These are phyloP conservation scores for Moniliophthora roreri DNA, from an alignment of 1,284 basidiomycete species.

Conservation along the genomic window DNA sequence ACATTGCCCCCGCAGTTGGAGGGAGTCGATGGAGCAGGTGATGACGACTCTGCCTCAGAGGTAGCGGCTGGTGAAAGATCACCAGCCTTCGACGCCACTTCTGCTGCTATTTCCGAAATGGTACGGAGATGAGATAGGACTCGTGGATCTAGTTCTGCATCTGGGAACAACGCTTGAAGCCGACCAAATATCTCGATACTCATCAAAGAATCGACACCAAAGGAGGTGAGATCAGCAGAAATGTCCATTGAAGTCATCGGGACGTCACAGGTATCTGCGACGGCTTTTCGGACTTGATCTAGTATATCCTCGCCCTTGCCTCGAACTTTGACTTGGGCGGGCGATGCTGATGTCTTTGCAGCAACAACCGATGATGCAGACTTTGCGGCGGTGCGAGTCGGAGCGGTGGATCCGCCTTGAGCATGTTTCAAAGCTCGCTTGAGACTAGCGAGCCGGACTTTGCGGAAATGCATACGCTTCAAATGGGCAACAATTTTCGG, in stretches of 20 bases:
- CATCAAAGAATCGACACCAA: conserved; percentile 60
- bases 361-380: background rate
- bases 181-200: conserved; percentile 47
- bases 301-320: background rate
- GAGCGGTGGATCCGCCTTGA: background rate
- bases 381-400: background rate
- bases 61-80: background rate
- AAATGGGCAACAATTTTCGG: conserved; percentile 50
- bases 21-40: background rate
- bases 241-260: conserved; percentile 26
- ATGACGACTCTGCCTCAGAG: background rate
- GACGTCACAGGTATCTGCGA: conserved; percentile 46
- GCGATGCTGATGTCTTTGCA: background rate
- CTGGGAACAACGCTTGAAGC: conserved; percentile 35
- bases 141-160: conserved; percentile 29
- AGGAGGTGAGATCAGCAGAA: conserved; percentile 37
- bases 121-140: conserved; percentile 37
- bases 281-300: conserved; percentile 28
- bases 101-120: conserved; percentile 32
- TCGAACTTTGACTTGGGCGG: background rate
- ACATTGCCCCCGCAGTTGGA: background rate
- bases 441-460: conserved; percentile 48
- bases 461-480: conserved; percentile 56
- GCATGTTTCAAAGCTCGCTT: conserved; percentile 37
- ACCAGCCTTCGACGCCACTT: conserved; percentile 6